These are phyloP conservation scores for Erodium moschatum DNA, from an alignment of 441 rosid genomes.

Conservation along the genomic window DNA sequence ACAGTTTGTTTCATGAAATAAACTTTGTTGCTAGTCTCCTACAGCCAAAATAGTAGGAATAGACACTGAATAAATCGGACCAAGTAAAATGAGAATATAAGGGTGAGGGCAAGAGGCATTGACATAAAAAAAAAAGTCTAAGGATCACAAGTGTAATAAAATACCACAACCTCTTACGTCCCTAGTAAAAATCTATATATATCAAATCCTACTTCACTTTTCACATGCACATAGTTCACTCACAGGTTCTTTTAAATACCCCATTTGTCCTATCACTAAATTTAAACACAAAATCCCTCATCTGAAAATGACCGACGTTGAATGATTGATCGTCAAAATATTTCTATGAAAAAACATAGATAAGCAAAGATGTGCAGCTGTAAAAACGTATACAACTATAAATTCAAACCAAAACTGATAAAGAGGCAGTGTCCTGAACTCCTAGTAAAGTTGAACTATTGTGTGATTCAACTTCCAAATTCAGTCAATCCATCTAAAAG, in stretches of 20 bases:
- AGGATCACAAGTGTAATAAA: not conserved
- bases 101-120: not conserved
- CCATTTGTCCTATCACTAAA: no score
- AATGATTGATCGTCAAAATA: no score
- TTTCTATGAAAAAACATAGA: no score
- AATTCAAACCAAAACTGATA: no score
- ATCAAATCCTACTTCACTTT: not conserved
- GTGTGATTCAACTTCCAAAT: not conserved
- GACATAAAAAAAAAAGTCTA: no score
- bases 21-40: conserved; percentile 57
- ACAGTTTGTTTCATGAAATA: conserved; percentile 93
- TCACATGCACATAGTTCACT: no score
- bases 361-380: no score
- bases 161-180: no score
- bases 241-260: no score
- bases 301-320: no score
- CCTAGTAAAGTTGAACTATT: not conserved
- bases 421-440: not conserved
- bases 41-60: conserved; percentile 11
- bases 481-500: not conserved
- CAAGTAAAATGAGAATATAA: not conserved
- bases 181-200: not conserved
- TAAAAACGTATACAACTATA: no score
- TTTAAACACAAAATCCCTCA: no score
- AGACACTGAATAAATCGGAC: not conserved